Base-by-base conservation (phyloP, 2,329 filamentous ascomycete species). In the Penicillium psychrosexuale region DNA sequence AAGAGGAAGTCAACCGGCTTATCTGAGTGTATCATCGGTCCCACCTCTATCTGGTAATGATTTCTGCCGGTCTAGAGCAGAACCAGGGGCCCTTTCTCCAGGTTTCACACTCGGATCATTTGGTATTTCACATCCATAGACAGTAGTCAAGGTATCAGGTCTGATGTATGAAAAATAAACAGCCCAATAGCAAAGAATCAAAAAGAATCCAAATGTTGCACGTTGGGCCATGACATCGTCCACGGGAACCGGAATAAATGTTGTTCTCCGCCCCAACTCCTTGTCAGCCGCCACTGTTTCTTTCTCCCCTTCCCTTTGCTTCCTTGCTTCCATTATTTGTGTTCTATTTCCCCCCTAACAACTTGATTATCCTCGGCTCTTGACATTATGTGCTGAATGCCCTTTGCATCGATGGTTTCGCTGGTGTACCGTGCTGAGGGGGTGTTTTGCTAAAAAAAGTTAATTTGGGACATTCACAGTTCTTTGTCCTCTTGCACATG, bases 261-360 rank as follows among this genome's bases (percentile, higher is more conserved):
- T 65, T 63, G 63, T 65, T 65, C 62, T 65, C 61, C 62, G 58
- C 61, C 65, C 62, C 64, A 66, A 61, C 62, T 63, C 66, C 66
- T 68, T 65, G 66, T 69, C 67, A 69, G 66, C 66, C 66, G 63
- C 63, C 63, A 66, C 62, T 59, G 55, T 58, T 57, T 56, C 42
- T 60, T 49, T 63, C 55, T 56, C 61, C 55, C 56, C 54, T 56
- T 51, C 46, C 57, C 54, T 60, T 51, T 49, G 57, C 51, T 59
- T 61, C 62, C 58, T 62, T 64, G 57, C 60, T 57, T 60, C 60
- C 37, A 33, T 36, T 45, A 28, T 36, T 43, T 49, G 28, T 47
- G 51, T 15, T 40, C 53, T 56, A 24, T 52, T 43, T 55, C 45
- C 24, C 30, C 43, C 34, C 42, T n/a, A 19, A 24, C 37, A 37